Percentiles rank a stretch among this genome's conserved stretches.
These are phyloP conservation scores for Rhododendron griersonianum DNA, from an alignment of 148 eudicot species.

Conservation along the genomic window DNA sequence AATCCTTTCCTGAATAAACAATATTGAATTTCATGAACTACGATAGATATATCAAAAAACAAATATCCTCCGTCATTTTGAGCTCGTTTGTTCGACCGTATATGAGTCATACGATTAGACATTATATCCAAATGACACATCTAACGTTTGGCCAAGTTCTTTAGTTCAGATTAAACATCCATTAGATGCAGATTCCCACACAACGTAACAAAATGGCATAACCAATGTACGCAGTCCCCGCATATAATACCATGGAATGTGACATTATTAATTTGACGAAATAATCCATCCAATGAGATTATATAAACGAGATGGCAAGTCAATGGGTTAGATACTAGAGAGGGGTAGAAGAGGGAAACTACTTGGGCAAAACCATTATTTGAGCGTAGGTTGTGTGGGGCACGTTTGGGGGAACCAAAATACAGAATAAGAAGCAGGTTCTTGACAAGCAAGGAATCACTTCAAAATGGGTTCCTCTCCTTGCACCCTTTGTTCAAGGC, in stretches of 20 bases:
- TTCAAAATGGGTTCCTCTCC: slow-evolving; percentile 12
- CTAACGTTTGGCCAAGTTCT: not conserved
- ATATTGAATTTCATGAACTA: not conserved
- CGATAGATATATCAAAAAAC: not conserved
- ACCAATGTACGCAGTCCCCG: not conserved
- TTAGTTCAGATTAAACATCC: not conserved
- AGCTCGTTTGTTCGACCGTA: not conserved
- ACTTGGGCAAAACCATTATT: not conserved
- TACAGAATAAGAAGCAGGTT: not conserved
- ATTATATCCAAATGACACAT: not conserved
- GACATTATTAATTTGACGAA: not conserved
- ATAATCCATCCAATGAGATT: not conserved
- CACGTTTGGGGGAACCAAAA: slow-evolving; percentile 8
- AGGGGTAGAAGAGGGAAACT: not conserved
- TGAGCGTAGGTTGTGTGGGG: slow-evolving; percentile 20
- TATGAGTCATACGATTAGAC: not conserved
- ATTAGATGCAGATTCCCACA: not conserved
- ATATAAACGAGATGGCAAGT: not conserved
- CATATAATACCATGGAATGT: not conserved
- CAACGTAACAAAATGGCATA: not conserved
- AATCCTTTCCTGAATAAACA: no score
- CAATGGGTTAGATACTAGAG: not conserved
- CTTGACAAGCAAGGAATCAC: slow-evolving; percentile 13
- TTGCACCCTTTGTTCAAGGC: slow-evolving; percentile 2
- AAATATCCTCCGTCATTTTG: no score